Evolutionary conservation across 306 rosid genomes (phyloP), one percentile per base, ranked within the genome.

Genomic region (Trifolium repens): DNA sequence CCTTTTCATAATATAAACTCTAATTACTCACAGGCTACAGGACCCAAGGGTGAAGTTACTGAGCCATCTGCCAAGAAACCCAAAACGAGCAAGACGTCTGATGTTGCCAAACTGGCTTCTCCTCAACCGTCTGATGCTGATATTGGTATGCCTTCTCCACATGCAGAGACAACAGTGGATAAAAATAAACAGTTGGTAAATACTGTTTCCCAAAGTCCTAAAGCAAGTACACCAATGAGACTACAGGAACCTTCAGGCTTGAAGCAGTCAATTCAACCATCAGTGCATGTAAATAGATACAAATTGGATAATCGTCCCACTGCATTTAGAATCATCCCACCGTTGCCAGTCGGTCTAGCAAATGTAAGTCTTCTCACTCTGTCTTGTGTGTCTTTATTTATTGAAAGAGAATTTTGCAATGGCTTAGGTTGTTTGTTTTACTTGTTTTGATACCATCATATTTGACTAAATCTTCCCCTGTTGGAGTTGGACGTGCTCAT

Each of bases 281-380:
- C 73, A 71, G 77, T 80, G 73, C 82, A 87, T 81, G 76, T 80
- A 69, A 91, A 89, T 74, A 85, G 92, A 83, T 89, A 87, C 88
- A 93, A 91, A 86, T 75, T 88, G 82, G 97, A 90, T 78, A 87
- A 91, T 70, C 96, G 91, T 72, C 91, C 96, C 43, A 76, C 92
- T 53, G 90, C 86, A 71, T 93, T 93, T 83, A 90, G 80, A 84
- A 83, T 93, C 85, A 69, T 83, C 72, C 87, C 97, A 8, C 97
- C 97, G 72, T 87, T 94, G 82, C 97, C 97, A 7, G 73, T 67
- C 42, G 94, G 92, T 81, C 81, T 94, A 77, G 86, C 91, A 50
- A 86, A 84, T 83, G 98, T 94, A 88, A 87, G 97, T 82, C 27
- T 62, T 63, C 46, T 82, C 42, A 47, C 19, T 53, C 49, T 58